phyloP scores from a whole-genome alignment of 139 green algal genomes.

The Chlorella vulgaris region DNA sequence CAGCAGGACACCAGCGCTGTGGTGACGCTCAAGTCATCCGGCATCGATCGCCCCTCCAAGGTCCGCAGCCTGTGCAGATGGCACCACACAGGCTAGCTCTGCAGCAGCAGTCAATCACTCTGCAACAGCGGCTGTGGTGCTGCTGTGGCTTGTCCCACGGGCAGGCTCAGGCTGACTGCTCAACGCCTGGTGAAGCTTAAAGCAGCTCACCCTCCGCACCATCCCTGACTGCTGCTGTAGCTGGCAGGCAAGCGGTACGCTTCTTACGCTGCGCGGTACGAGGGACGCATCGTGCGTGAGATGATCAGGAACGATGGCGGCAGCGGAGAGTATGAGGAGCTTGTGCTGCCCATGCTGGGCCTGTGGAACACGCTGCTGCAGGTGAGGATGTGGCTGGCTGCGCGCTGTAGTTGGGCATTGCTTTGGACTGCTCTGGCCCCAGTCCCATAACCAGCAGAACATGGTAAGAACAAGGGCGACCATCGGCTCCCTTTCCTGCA shows the following conservation, averaged over 20 bases:
- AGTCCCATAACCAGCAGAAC: no score
- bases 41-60: slow-evolving; percentile 50
- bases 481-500: no score
- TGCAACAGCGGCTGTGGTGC: no score
- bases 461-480: no score
- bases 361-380: slow-evolving; percentile 85
- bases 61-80: no score
- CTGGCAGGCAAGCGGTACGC: slow-evolving; percentile 84
- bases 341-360: slow-evolving; percentile 74
- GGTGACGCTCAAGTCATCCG: slow-evolving; percentile 70
- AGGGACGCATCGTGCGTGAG: slow-evolving; percentile 86
- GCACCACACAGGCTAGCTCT: no score
- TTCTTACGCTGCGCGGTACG: slow-evolving; percentile 82
- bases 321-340: slow-evolving; percentile 75
- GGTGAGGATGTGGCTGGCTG: slow-evolving; percentile 21
- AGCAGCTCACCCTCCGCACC: not conserved
- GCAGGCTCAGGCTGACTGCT: no score
- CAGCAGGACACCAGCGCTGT: slow-evolving; percentile 73
- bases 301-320: slow-evolving; percentile 84
- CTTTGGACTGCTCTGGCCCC: no score
- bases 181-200: no score
- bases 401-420: not conserved
- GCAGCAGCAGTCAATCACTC: no score
- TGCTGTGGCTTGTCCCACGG: no score
- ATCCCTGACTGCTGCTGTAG: no score